Evolutionary conservation across 176 grass and related monocot species (phyloP), one percentile per base, ranked within the genome.

Genomic region (Paspalum notatum): DNA sequence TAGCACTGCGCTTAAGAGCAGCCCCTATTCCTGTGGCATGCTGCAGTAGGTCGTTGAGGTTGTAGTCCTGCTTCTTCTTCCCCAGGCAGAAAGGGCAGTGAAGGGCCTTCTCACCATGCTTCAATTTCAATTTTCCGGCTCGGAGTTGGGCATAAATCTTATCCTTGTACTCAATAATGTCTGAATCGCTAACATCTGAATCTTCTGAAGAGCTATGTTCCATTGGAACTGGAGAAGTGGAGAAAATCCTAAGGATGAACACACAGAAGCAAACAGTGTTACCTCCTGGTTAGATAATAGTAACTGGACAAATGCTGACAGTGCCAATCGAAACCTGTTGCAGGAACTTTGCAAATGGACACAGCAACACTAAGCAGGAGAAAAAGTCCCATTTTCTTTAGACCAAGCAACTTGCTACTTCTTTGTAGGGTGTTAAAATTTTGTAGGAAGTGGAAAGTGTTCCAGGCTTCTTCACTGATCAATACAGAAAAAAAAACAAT

Each of bases 1-100:
- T 94, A 24, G 80, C 82, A 47, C 51, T 85, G 64, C 83, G 70
- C 45, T 92, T 97, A 43, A 54, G 63, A 57, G 89, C 77, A 80
- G 80, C 77, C 70, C 89, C 91, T 22, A 97, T 77, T 80, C 87
- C 94, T 32, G 72, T 80, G 51, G 91, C 87, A 66, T 97, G 94
- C 84, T 97, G 90, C 62, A 92, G 83, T 27, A 94, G 85, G 40
- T 94, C 89, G 55, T 94, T 94, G 0, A 62, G 66, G 40, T 44
- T 78, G 77, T 94, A 97, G 20, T 84, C 77, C 65, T 83, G 85
- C 72, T 90, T 97, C 85, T 78, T 97, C 85, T 89, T 97, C 12
- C 91, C 89, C 0, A 4, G 56, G 72, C 94, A 97, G 62, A 97
- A 94, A 5, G 91, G 94, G 48, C 94, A 97, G 44, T 71, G 75